A percentile compares a stretch with the other conserved stretches of the same genome.
These are phyloP conservation scores for Micractinium sp. DNA, from an alignment of 139 green algal species.

Conservation along the genomic window DNA sequence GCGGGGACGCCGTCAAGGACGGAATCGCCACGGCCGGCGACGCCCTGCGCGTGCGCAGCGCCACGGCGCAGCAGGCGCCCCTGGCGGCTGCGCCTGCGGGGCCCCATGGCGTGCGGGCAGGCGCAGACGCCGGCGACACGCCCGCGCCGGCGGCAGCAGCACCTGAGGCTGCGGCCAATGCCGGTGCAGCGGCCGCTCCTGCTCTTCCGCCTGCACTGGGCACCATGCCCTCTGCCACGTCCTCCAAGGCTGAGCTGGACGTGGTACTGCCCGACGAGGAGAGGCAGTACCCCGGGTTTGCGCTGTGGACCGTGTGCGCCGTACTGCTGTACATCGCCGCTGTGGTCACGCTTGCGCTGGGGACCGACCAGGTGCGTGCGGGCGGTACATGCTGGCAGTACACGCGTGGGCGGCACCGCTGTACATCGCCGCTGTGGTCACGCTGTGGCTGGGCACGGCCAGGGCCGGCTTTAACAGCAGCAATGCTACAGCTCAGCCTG, in stretches of 20 bases:
- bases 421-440: slow-evolving; percentile 5
- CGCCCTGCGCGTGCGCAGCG: too few species aligned
- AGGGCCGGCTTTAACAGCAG: background rate
- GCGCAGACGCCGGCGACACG: background rate
- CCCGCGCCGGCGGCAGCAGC: background rate
- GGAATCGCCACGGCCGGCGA: background rate
- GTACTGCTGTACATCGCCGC: slow-evolving; percentile 1
- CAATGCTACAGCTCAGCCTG: too few species aligned
- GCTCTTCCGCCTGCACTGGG: background rate
- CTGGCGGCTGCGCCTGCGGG: too few species aligned
- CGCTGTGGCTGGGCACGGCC: background rate
- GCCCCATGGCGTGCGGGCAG: background rate
- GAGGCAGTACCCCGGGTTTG: too few species aligned
- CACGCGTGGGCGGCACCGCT: background rate
- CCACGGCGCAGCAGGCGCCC: too few species aligned
- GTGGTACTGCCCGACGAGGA: background rate
- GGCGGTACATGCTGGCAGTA: background rate
- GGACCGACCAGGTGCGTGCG: background rate
- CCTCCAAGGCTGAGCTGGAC: background rate
- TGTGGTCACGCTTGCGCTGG: slow-evolving; percentile 4
- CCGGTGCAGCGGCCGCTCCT: too few species aligned
- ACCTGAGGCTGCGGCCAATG: background rate
- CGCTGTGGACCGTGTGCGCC: background rate
- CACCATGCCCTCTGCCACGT: background rate
- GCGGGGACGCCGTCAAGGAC: background rate